Base-by-base conservation (phyloP, 495 filamentous ascomycete genomes). In the Xylaria palmicola region DNA sequence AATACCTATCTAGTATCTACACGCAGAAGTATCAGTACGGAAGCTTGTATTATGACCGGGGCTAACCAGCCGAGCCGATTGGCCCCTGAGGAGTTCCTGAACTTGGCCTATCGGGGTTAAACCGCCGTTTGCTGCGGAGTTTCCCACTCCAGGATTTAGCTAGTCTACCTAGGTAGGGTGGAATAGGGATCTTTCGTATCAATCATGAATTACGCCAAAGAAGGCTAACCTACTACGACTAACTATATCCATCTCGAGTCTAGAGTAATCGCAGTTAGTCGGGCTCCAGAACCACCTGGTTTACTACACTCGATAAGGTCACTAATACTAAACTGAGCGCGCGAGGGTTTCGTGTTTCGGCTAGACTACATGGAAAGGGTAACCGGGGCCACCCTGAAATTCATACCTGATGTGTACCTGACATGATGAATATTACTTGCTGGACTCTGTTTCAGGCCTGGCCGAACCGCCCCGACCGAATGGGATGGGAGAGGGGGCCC, bases 371-470 rank as follows among this genome's bases (percentile, higher is more conserved):
- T 20, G 22, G 36, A 30, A 55, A 43, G 12, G 41, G 34, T 15
- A 27, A 24, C 52, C 13, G 26, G 39, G n/a, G 19, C 39, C 29
- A 37, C 32, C 39, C 53, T 56, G 37, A 40, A n/a, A 44, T n/a
- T n/a, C n/a, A n/a, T n/a, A n/a, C n/a, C n/a, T n/a, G 12, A 26
- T 36, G 19, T 30, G 52, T 29, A 15, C 52, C 43, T 12, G 52
- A 55, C 24, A 56, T 56, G 53, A 56, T n/a, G n/a, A n/a, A n/a
- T 43, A 56, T 39, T 56, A 56, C 26, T n/a, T 27, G 53, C 26
- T 56, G 22, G 53, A 34, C 53, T 56, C 53, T 56, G 53, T 56
- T 56, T 56, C 53, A 56, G 39, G 13, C 53, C 53, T 39, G 53
- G 53, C 39, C 37, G 26, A 56, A 20, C 41, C 37, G 39, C 53